These are phyloP conservation scores for Phialophora expanda DNA, from an alignment of 2,329 filamentous ascomycete species.

Conservation along the genomic window DNA sequence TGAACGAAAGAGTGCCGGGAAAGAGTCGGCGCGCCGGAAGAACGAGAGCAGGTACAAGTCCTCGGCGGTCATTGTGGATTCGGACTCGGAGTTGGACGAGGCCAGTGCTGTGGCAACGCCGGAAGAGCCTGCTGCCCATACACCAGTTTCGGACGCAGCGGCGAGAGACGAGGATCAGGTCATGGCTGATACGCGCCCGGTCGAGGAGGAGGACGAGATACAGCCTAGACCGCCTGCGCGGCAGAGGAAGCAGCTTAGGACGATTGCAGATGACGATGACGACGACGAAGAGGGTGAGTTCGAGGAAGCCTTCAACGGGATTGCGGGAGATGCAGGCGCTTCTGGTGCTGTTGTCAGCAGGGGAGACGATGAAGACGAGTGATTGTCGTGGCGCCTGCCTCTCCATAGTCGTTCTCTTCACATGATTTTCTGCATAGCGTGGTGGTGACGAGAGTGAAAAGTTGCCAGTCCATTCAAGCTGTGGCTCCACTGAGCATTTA, in stretches of 20 bases:
- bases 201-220: constrained; percentile 30
- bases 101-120: constrained; percentile 33
- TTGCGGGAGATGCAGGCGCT: constrained; percentile 2
- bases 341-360: background rate
- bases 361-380: background rate
- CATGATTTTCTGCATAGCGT: background rate
- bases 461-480: background rate
- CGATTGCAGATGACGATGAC: constrained; percentile 40
- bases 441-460: background rate
- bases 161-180: constrained; percentile 33
- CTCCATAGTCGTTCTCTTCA: background rate
- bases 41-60: constrained; percentile 76
- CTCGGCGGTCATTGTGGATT: constrained; percentile 80
- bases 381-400: background rate
- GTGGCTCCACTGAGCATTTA: background rate
- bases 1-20: constrained; percentile 56
- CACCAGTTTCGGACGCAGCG: constrained; percentile 25
- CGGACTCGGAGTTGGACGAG: constrained; percentile 62
- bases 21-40: constrained; percentile 40
- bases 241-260: constrained; percentile 39
- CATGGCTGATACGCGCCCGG: constrained; percentile 5
- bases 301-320: constrained; percentile 15
- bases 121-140: constrained; percentile 28
- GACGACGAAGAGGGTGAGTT: constrained; percentile 40
- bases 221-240: constrained; percentile 31